Conservation (phyloP, 129 eudicot species). For the Rutidosis leptorrhynchoides region DNA sequence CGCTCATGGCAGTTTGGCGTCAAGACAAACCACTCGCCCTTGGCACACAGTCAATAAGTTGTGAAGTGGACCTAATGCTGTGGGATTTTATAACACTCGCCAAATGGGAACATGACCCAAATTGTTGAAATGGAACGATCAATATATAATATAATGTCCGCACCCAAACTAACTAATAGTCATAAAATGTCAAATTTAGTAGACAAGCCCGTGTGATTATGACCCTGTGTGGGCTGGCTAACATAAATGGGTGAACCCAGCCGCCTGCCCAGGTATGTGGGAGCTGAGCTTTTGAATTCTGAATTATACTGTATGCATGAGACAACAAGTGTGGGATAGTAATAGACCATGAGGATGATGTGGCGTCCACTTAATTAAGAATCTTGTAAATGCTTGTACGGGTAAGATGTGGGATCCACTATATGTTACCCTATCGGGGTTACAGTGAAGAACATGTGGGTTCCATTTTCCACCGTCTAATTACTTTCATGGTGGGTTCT, state of each 20-base stretch:
- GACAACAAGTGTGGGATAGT: slow-evolving; percentile 24
- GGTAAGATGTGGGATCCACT: slow-evolving; percentile 30
- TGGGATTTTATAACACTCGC: slow-evolving; percentile 20
- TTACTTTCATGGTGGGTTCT: slow-evolving; percentile 21
- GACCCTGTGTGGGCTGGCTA: slow-evolving; percentile 40
- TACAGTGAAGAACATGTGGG: slow-evolving; percentile 41
- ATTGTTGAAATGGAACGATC: slow-evolving; percentile 33
- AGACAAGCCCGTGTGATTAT: slow-evolving; percentile 32
- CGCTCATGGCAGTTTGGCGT: too few species aligned
- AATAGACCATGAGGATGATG: slow-evolving; percentile 20
- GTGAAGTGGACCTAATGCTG: slow-evolving; percentile 34
- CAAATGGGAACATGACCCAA: slow-evolving; percentile 33
- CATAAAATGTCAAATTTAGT: slow-evolving; percentile 12
- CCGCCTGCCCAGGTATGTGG: slow-evolving; percentile 32
- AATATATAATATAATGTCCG: slow-evolving; percentile 17
- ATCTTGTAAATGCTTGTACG: slow-evolving; percentile 35
- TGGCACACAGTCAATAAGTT: background rate
- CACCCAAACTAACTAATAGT: slow-evolving; percentile 20
- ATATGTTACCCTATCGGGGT: slow-evolving; percentile 47
- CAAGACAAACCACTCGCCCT: too few species aligned
- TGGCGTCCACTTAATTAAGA: slow-evolving; percentile 34
- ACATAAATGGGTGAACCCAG: slow-evolving; percentile 34
- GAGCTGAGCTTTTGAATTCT: slow-evolving; percentile 25
- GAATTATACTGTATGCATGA: slow-evolving; percentile 29
- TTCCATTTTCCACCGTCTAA: slow-evolving; percentile 37